These are phyloP conservation scores for Phytophthora nicotianae DNA, from an alignment of 352 stramenopile genomes.

Conservation along the genomic window DNA sequence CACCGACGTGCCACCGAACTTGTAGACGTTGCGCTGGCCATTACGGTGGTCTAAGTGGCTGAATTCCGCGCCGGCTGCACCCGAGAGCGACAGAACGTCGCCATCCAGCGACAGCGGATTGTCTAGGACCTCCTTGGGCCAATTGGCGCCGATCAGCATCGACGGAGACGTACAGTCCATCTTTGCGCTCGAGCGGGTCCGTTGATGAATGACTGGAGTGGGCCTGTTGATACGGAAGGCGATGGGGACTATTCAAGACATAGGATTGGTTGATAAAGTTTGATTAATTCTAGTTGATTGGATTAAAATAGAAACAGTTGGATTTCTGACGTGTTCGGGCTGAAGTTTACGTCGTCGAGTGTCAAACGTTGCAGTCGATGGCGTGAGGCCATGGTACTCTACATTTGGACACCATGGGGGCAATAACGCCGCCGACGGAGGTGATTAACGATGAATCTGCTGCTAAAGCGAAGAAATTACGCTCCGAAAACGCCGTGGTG, in stretches of 20 bases:
- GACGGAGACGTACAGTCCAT: constrained; percentile 83
- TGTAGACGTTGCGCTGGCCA: constrained; percentile 81
- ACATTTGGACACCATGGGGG: constrained; percentile 11
- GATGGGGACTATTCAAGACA: not conserved
- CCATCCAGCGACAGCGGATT: constrained; percentile 42
- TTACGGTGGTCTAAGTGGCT: constrained; percentile 57
- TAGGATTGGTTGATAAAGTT: constrained; percentile 18
- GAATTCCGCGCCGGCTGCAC: not conserved
- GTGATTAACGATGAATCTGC: constrained; percentile 5
- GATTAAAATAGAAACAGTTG: constrained; percentile 30
- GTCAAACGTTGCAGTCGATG: constrained; percentile 10
- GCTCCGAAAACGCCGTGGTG: not conserved
- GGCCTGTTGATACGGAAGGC: constrained; percentile 1
- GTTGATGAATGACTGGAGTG: constrained; percentile 29
- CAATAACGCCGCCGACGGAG: constrained; percentile 2
- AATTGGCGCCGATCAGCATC: constrained; percentile 68
- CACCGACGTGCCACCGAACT: constrained; percentile 83
- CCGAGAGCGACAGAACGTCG: constrained; percentile 7
- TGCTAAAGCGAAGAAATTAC: constrained; percentile 10
- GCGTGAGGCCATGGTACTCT: not conserved
- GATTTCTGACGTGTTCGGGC: constrained; percentile 15
- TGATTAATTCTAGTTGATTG: constrained; percentile 7
- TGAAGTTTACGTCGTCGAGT: constrained; percentile 26
- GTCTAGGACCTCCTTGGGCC: constrained; percentile 39
- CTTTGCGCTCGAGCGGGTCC: constrained; percentile 3